phyloP scores from a whole-genome alignment of 2,329 filamentous ascomycete genomes.

The Cylindrodendrum hubeiense region DNA sequence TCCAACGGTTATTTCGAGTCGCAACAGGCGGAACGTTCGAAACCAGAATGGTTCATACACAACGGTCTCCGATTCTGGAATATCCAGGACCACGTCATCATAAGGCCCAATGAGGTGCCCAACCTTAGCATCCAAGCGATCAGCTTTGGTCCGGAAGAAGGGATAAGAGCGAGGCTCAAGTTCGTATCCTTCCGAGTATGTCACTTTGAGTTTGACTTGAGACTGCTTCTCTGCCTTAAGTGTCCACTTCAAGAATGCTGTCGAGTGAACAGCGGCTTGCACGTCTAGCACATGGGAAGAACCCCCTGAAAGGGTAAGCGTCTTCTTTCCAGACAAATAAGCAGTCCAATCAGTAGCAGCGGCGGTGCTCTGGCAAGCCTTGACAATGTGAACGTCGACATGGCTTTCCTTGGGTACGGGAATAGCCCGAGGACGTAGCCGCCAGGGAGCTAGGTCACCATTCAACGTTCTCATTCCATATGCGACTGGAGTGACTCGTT shows the following conservation, averaged over 20 bases:
- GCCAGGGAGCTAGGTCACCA: slow-evolving; percentile 29
- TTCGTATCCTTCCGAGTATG: slow-evolving; percentile 33
- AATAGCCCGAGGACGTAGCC: slow-evolving; percentile 24
- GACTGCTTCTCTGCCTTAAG: slow-evolving; percentile 13
- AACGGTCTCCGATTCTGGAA: not conserved
- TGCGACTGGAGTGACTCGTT: slow-evolving; percentile 6
- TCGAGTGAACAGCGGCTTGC: slow-evolving; percentile 27
- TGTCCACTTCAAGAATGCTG: slow-evolving; percentile 24
- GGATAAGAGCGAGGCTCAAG: slow-evolving; percentile 27
- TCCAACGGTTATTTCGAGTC: slow-evolving; percentile 22
- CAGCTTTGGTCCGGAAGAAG: slow-evolving; percentile 29
- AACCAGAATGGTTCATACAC: slow-evolving; percentile 37
- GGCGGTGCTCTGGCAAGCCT: not conserved
- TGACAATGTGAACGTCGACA: slow-evolving; percentile 3
- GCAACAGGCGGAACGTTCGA: slow-evolving; percentile 32
- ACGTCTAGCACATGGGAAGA: slow-evolving; percentile 23
- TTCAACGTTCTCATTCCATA: slow-evolving; percentile 28
- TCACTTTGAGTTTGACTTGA: slow-evolving; percentile 19
- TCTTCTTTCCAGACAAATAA: slow-evolving; percentile 2
- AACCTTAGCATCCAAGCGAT: slow-evolving; percentile 21
- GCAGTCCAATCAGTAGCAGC: not conserved
- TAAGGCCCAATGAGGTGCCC: slow-evolving; percentile 26
- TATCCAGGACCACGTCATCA: slow-evolving; percentile 17
- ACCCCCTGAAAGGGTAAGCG: slow-evolving; percentile 1
- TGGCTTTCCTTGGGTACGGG: slow-evolving; percentile 23